A percentile compares a stretch with the other conserved stretches of the same genome.
Conservation (phyloP, 345 rosid genomes). For the Eutrema japonicum region DNA sequence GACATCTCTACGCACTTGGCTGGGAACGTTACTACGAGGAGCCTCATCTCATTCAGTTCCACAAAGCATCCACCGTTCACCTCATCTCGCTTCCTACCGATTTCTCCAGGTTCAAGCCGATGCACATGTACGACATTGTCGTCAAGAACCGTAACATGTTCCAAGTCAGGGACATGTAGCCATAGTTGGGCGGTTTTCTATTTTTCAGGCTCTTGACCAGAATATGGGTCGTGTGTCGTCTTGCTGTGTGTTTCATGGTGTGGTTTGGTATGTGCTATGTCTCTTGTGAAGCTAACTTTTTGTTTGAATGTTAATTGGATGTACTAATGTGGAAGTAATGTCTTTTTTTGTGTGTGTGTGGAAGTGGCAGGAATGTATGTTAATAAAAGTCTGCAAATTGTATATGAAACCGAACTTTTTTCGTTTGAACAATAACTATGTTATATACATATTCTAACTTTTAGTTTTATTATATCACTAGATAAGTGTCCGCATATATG, state of each 20-base stretch:
- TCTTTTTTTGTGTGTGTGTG: not conserved
- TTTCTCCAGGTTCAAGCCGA: constrained; percentile 65
- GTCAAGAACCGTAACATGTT: constrained; percentile 74
- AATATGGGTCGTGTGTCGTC: constrained; percentile 1
- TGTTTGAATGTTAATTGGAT: not conserved
- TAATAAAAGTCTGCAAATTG: constrained; percentile 3
- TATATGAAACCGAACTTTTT: not conserved
- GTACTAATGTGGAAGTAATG: not conserved
- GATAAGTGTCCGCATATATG: too few relatives aligned
- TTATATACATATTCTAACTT: not conserved
- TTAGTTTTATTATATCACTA: not conserved
- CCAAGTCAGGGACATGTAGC: constrained; percentile 63
- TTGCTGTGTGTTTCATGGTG: not conserved
- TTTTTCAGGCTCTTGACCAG: not conserved
- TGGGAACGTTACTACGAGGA: constrained; percentile 83
- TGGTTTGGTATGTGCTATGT: not conserved
- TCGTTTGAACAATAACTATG: not conserved
- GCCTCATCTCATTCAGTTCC: constrained; percentile 74
- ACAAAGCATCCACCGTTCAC: constrained; percentile 62
- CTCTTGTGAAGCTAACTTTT: not conserved
- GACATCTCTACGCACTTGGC: constrained; percentile 62
- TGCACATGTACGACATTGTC: constrained; percentile 88
- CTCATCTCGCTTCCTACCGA: constrained; percentile 80
- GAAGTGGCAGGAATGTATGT: not conserved
- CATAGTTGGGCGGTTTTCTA: not conserved